Conservation (phyloP, 2,329 filamentous ascomycete species). For the Mycocentrospora acerina region DNA sequence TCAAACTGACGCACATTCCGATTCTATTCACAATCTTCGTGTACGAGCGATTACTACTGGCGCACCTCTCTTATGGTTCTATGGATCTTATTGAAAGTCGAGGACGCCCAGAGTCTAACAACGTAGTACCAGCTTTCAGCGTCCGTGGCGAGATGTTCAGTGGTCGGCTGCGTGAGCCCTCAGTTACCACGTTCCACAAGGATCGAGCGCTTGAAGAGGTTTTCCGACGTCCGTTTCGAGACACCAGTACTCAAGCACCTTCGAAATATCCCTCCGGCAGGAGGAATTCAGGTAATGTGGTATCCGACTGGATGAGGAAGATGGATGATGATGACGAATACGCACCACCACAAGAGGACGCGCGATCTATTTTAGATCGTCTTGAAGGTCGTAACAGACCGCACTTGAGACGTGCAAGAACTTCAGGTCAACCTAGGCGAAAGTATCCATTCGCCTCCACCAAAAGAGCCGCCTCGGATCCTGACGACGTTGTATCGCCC, state of each 20-base stretch:
- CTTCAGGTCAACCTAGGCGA: slow-evolving; percentile 33
- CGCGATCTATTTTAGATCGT: slow-evolving; percentile 58
- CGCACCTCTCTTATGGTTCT: slow-evolving; percentile 74
- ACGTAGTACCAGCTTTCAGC: slow-evolving; percentile 48
- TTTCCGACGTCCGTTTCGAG: slow-evolving; percentile 69
- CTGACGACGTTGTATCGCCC: slow-evolving; percentile 45
- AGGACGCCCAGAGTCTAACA: slow-evolving; percentile 61
- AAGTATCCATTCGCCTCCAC: slow-evolving; percentile 55
- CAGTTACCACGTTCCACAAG: slow-evolving; percentile 84
- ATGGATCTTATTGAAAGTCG: slow-evolving; percentile 81
- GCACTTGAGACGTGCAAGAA: slow-evolving; percentile 55
- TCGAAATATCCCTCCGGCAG: slow-evolving; percentile 54
- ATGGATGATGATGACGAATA: slow-evolving; percentile 63
- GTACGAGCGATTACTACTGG: slow-evolving; percentile 81
- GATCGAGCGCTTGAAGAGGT: slow-evolving; percentile 89
- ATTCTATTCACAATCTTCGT: slow-evolving; percentile 82
- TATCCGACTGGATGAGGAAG: slow-evolving; percentile 85
- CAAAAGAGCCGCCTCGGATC: slow-evolving; percentile 60
- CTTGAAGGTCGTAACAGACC: slow-evolving; percentile 57
- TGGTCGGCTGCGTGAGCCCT: slow-evolving; percentile 79
- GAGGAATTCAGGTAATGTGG: slow-evolving; percentile 75
- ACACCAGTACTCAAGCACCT: slow-evolving; percentile 49
- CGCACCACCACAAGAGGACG: slow-evolving; percentile 63
- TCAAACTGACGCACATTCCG: slow-evolving; percentile 88
- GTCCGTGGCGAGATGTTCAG: slow-evolving; percentile 66